Evolutionary conservation across 495 filamentous ascomycete genomes (phyloP), one percentile per base, ranked within the genome.

Genomic region (Daldinia vernicosa): DNA sequence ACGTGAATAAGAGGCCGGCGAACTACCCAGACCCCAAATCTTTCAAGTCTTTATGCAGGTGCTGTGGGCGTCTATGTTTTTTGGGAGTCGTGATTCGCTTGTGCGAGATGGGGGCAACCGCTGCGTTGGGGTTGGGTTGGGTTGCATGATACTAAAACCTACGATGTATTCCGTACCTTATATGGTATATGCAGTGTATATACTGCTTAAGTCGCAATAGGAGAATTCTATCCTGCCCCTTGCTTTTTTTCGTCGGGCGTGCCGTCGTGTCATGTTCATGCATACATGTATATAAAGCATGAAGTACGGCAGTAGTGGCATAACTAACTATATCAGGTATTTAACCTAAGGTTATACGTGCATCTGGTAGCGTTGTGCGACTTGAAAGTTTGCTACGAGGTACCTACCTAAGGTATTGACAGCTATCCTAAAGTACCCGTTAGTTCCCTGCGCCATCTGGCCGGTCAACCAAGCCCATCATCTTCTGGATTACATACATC

Each of bases 231-330:
- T 15, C 60, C 43, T 58, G 52, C 63, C 69, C 69, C 63, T 72
- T 72, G 63, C 69, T 62, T 63, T 63, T 50, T 67, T 30, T 14
- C 15, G n/a, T 12, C 50, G 47, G 5, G 4, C 51, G 56, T 39
- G 37, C 64, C 63, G 63, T 60, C 54, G 63, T 72, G 60, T 67
- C 59, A 67, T 63, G 64, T 63, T 71, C 63, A 30, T 58, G 69
- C 69, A 67, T 70, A 53, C 53, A n/a, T 53, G 56, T 50, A 64
- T 35, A 35, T 0, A 35, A 35, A 4, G 12, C 6, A 35, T 39
- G 33, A 60, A 54, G 60, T 33, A 64, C 61, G 4, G 43, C 61
- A 70, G 35, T 55, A 45, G 12, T 7, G 11, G 9, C 14, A 52
- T 45, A 32, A 6, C 1, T 19, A 30, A n/a, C n/a, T n/a, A n/a